These are phyloP conservation scores for Huiozyma sinensis DNA, from an alignment of 805 yeast species.

Conservation along the genomic window DNA sequence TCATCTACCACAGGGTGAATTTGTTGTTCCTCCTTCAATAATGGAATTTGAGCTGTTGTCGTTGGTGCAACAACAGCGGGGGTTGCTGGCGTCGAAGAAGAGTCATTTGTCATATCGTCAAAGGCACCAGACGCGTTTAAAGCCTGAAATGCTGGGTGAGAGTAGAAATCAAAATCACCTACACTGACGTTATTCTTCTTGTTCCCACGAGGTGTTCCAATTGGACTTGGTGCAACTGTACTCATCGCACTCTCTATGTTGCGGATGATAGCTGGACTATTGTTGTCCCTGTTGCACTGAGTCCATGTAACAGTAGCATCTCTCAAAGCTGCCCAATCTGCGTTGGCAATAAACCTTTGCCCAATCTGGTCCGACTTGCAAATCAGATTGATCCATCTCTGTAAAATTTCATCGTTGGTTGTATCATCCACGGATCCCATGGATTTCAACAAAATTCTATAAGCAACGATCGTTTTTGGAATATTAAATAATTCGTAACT, in stretches of 20 bases:
- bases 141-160: conserved; percentile 30
- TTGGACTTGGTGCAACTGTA: conserved; percentile 7
- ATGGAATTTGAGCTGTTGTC: conserved; percentile 1
- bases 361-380: conserved; percentile 41
- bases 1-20: conserved; percentile 19
- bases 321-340: conserved; percentile 77
- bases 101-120: conserved; percentile 20
- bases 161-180: conserved; percentile 16
- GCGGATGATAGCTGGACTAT: conserved; percentile 3
- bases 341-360: conserved; percentile 59
- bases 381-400: conserved; percentile 45
- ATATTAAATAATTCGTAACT: conserved; percentile 50
- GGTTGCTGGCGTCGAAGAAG: conserved; percentile 7
- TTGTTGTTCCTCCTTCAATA: conserved; percentile 5
- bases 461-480: conserved; percentile 54
- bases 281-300: conserved; percentile 14
- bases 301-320: conserved; percentile 51
- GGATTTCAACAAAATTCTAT: conserved; percentile 63
- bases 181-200: conserved; percentile 3
- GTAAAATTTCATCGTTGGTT: conserved; percentile 42
- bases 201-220: conserved; percentile 6
- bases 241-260: conserved; percentile 2
- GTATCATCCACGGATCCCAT: conserved; percentile 50
- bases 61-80: conserved; percentile 7
- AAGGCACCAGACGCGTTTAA: conserved; percentile 31